These are phyloP conservation scores for Cryptosporidium xiaoi DNA, from an alignment of 169 alveolate genomes.

Conservation along the genomic window DNA sequence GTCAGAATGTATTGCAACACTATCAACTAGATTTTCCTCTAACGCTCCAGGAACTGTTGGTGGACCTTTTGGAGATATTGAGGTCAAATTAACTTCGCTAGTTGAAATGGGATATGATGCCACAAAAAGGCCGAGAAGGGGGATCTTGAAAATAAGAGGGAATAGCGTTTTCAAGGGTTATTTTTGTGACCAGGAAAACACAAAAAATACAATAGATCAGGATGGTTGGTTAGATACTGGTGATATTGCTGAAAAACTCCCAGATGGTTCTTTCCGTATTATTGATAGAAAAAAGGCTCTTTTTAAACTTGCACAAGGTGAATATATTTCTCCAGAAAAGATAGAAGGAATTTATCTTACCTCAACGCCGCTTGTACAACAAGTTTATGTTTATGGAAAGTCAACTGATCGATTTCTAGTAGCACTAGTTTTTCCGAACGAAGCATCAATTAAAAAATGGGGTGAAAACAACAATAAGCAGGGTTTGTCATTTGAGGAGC, in stretches of 20 bases:
- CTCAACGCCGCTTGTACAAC: conserved; percentile 83
- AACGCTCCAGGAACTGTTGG: conserved; percentile 76
- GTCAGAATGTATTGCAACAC: conserved; percentile 83
- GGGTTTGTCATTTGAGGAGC: conserved; percentile 48
- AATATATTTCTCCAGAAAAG: conserved; percentile 91
- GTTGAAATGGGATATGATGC: conserved; percentile 85
- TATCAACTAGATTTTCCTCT: conserved; percentile 71
- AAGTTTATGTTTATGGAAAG: conserved; percentile 90
- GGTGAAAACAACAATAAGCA: conserved; percentile 44
- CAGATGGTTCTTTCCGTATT: conserved; percentile 86
- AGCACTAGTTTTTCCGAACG: conserved; percentile 85
- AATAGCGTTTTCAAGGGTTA: conserved; percentile 83
- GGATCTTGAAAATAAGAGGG: conserved; percentile 88
- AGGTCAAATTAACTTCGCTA: conserved; percentile 68
- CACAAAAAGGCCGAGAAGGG: conserved; percentile 81
- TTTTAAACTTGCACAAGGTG: conserved; percentile 90
- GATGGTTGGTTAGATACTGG: conserved; percentile 95
- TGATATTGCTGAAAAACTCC: conserved; percentile 87
- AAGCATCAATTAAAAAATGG: conserved; percentile 68
- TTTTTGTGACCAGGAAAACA: conserved; percentile 82
- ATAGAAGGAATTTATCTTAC: conserved; percentile 85
- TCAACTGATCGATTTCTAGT: conserved; percentile 84
- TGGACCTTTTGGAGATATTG: conserved; percentile 69
- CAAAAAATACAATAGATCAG: conserved; percentile 84
- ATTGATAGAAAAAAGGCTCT: conserved; percentile 91